These are phyloP conservation scores for Calocera cornea DNA, from an alignment of 768 basidiomycete species.

Conservation along the genomic window DNA sequence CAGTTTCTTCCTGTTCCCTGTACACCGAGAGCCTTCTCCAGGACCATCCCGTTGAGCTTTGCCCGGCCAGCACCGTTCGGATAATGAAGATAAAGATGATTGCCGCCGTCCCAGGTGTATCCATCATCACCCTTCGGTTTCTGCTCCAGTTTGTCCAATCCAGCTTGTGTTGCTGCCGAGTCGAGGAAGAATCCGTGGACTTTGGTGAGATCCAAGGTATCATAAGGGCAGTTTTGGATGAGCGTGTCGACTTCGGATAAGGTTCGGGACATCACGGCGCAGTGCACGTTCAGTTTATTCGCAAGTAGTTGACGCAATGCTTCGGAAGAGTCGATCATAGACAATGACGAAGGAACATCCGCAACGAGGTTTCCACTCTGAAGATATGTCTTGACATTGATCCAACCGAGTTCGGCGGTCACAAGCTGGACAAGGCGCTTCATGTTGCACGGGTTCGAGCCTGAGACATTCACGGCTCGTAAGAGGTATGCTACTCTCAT, in stretches of 20 bases:
- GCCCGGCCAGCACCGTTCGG: not conserved
- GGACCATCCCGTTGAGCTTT: not conserved
- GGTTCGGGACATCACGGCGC: not conserved
- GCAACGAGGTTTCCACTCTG: not conserved
- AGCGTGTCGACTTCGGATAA: not conserved
- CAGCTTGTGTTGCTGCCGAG: not conserved
- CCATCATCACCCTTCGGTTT: not conserved
- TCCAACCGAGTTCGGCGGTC: not conserved
- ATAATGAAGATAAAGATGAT: not conserved
- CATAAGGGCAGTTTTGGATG: not conserved
- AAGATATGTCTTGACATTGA: not conserved
- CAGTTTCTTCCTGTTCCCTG: not conserved
- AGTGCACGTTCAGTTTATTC: not conserved
- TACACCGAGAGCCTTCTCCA: not conserved
- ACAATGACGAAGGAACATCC: not conserved
- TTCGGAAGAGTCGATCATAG: not conserved
- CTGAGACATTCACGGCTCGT: not conserved
- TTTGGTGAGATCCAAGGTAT: not conserved
- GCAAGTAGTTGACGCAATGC: not conserved
- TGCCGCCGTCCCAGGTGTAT: not conserved
- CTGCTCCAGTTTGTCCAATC: not conserved
- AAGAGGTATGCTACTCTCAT: not conserved
- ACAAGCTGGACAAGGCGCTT: not conserved
- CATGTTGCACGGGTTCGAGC: not conserved
- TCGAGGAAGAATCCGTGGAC: not conserved